These are phyloP conservation scores for Chaetomium tenue DNA, from an alignment of 495 filamentous ascomycete species.

Conservation along the genomic window DNA sequence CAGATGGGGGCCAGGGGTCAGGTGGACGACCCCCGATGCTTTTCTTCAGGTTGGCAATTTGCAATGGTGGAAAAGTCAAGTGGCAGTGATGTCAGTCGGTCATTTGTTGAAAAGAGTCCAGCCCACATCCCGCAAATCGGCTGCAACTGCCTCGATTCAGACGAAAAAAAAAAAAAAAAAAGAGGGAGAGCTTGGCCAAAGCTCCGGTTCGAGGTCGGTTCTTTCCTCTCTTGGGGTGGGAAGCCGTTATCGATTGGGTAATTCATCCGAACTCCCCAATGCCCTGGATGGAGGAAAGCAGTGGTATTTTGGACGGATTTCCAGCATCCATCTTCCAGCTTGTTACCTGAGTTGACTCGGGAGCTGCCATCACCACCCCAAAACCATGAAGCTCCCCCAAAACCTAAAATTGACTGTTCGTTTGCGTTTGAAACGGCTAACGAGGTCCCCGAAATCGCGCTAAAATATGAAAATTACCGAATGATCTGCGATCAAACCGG, in stretches of 20 bases:
- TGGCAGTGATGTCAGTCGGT: neutral
- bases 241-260: neutral
- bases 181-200: neutral
- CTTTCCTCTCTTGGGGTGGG: neutral
- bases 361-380: no score
- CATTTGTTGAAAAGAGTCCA: neutral
- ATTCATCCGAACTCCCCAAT: neutral
- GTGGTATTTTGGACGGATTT: no score
- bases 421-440: slow-evolving; percentile 7
- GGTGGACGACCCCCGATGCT: slow-evolving; percentile 2
- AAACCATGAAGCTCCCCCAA: no score
- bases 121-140: neutral
- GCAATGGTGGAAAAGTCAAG: neutral
- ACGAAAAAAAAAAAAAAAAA: neutral
- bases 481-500: slow-evolving; percentile 16
- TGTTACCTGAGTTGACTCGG: no score
- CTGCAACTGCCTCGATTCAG: neutral
- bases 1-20: neutral
- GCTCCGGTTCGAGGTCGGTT: neutral
- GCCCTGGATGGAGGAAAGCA: no score
- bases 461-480: slow-evolving; percentile 20
- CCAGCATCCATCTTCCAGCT: no score
- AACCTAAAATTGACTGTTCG: neutral
- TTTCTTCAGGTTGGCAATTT: slow-evolving; percentile 1
- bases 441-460: neutral